Conservation (phyloP, 164 flowering plant genomes). For the Echeveria elegans region DNA sequence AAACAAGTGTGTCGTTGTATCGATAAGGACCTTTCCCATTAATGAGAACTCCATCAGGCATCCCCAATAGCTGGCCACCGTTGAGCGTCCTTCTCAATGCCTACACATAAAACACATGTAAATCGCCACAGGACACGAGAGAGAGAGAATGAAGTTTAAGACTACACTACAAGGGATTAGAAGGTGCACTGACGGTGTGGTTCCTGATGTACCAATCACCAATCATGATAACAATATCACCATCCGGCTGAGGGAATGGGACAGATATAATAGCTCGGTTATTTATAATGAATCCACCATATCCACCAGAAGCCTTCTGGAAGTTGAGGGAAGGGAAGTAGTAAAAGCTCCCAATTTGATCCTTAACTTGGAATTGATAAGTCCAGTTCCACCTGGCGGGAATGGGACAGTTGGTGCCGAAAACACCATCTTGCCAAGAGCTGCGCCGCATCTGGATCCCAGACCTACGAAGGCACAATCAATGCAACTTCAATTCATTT, state of each 20-base stretch:
- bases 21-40: slow-evolving; percentile 12
- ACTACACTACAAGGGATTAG: background rate
- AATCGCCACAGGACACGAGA: background rate
- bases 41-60: slow-evolving; percentile 13
- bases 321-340: slow-evolving; percentile 17
- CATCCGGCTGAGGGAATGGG: slow-evolving; percentile 20
- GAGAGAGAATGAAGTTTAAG: background rate
- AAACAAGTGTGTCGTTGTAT: slow-evolving; percentile 12
- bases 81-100: slow-evolving; percentile 1
- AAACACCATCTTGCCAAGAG: slow-evolving; percentile 30
- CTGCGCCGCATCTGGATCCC: slow-evolving; percentile 20
- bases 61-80: slow-evolving; percentile 10
- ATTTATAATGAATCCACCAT: slow-evolving; percentile 15
- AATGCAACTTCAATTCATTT: background rate
- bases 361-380: slow-evolving; percentile 13
- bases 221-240: slow-evolving; percentile 18
- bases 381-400: slow-evolving; percentile 22
- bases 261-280: slow-evolving; percentile 12
- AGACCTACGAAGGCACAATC: slow-evolving; percentile 15
- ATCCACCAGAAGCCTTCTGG: slow-evolving; percentile 33
- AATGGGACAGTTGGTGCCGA: slow-evolving; percentile 25
- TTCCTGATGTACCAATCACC: slow-evolving; percentile 25
- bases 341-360: slow-evolving; percentile 14
- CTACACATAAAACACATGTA: background rate
- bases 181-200: slow-evolving; percentile 9